A percentile compares a stretch with the other conserved stretches of the same genome.
Evolutionary conservation across 192 early-diverging fungal species (phyloP).

Genomic region (Coemansia sp.): DNA sequence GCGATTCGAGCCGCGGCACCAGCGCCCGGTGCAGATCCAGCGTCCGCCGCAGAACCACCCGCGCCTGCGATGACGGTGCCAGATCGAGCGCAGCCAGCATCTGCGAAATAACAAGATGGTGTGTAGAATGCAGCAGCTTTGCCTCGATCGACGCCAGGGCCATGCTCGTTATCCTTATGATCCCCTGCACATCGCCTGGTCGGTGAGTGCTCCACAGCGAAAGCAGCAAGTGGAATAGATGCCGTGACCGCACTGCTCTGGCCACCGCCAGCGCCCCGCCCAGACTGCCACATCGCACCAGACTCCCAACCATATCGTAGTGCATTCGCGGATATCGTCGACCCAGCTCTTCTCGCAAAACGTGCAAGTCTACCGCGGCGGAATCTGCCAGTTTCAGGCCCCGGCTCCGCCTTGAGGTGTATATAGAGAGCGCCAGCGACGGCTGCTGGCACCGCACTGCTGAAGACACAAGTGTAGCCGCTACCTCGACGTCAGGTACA

Average conservation of each 20-base stretch:
- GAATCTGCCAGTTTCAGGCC: background rate
- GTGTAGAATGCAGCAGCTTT: constrained; percentile 20
- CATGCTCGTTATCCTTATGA: background rate
- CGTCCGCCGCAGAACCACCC: background rate
- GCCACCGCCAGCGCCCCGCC: constrained; percentile 1
- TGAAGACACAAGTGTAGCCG: constrained; percentile 10
- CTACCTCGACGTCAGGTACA: constrained; percentile 2
- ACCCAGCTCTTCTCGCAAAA: background rate
- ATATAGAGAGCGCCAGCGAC: background rate
- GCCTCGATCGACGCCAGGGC: constrained; percentile 1
- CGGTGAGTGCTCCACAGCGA: constrained; percentile 9
- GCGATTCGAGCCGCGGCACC: constrained; percentile 16
- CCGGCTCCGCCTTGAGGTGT: constrained; percentile 1
- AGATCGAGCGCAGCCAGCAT: background rate
- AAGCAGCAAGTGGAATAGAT: constrained; percentile 8
- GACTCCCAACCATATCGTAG: constrained; percentile 11
- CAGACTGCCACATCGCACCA: constrained; percentile 8
- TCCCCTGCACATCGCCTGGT: constrained; percentile 4
- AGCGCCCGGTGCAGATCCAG: constrained; percentile 16
- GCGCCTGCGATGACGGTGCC: no score
- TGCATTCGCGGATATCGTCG: constrained; percentile 12
- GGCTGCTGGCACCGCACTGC: constrained; percentile 1
- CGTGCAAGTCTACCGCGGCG: background rate
- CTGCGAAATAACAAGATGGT: constrained; percentile 10
- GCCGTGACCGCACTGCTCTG: background rate